phyloP scores from a whole-genome alignment of 208 protist genomes.

The Leishmania tarentolae region DNA sequence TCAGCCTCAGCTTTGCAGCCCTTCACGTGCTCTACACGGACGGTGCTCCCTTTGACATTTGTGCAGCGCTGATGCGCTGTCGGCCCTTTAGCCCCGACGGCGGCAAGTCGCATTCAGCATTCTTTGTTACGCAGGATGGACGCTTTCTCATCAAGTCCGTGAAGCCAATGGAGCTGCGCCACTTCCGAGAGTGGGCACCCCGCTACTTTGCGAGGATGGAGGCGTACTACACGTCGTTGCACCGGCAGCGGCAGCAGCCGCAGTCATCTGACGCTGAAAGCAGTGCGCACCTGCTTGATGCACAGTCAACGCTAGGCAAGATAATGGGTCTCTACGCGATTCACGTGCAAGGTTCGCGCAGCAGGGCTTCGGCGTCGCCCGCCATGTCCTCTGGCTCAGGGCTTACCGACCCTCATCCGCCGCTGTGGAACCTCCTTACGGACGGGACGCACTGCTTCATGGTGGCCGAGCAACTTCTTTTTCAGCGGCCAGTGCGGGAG shows the following conservation, averaged over 20 bases:
- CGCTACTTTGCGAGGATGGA: conserved; percentile 71
- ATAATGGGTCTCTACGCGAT: conserved; percentile 36
- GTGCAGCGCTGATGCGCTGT: conserved; percentile 58
- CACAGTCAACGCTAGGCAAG: conserved; percentile 29
- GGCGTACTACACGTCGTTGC: conserved; percentile 18
- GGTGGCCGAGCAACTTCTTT: conserved; percentile 65
- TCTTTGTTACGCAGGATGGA: conserved; percentile 69
- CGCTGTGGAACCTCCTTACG: conserved; percentile 3
- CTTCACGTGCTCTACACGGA: conserved; percentile 59
- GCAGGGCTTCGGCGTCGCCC: background rate
- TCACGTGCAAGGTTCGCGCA: conserved; percentile 22
- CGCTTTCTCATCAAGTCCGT: conserved; percentile 77
- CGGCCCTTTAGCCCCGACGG: conserved; percentile 51
- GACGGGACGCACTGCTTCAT: conserved; percentile 63
- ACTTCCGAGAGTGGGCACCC: conserved; percentile 60
- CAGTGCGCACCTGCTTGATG: background rate
- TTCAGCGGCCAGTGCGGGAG: conserved; percentile 14
- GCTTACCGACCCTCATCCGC: background rate
- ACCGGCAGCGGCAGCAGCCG: conserved; percentile 1
- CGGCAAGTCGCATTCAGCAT: conserved; percentile 71
- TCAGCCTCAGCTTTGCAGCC: conserved; percentile 54
- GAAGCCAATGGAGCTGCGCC: conserved; percentile 67
- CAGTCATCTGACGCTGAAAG: conserved; percentile 1
- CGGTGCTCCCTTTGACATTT: conserved; percentile 36
- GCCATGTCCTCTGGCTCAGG: background rate